These are phyloP conservation scores for Entomortierella beljakovae DNA, from an alignment of 192 early-diverging fungal species.

Conservation along the genomic window DNA sequence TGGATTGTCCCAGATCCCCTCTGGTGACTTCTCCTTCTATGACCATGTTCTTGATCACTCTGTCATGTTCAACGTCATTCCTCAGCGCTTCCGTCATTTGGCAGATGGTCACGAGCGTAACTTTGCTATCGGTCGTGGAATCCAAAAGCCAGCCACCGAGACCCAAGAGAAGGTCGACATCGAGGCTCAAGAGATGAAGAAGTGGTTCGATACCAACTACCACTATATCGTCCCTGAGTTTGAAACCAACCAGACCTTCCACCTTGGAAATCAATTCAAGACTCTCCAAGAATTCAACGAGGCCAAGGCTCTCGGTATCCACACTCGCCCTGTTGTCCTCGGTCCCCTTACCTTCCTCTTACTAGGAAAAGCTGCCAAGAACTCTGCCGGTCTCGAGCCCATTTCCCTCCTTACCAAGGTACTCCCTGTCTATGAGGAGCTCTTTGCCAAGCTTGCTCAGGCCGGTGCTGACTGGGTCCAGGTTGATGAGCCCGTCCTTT, in stretches of 20 bases:
- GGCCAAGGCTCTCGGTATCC: constrained; percentile 91
- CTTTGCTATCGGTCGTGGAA: constrained; percentile 98
- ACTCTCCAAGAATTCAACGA: constrained; percentile 89
- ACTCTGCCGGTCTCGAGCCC: constrained; percentile 72
- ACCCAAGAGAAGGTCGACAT: constrained; percentile 85
- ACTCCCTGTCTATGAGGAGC: constrained; percentile 83
- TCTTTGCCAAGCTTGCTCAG: constrained; percentile 77
- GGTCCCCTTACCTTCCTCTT: constrained; percentile 93
- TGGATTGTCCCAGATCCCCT: constrained; percentile 86
- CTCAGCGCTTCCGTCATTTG: constrained; percentile 74
- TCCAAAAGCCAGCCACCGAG: constrained; percentile 75
- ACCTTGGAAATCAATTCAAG: constrained; percentile 71
- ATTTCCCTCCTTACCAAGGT: constrained; percentile 81
- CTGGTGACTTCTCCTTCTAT: constrained; percentile 96
- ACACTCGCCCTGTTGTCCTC: constrained; percentile 92
- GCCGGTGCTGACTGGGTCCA: constrained; percentile 89
- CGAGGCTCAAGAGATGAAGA: constrained; percentile 98
- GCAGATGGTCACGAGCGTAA: constrained; percentile 78
- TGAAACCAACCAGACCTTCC: constrained; percentile 78
- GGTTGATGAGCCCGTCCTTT: constrained; percentile 86
- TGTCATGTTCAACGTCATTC: constrained; percentile 71
- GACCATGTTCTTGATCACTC: constrained; percentile 89
- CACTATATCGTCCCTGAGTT: constrained; percentile 90
- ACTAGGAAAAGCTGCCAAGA: constrained; percentile 86
- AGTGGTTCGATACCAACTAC: constrained; percentile 99